Evolutionary conservation across 148 eudicot genomes (phyloP), one percentile per base, ranked within the genome.

Genomic region (Tetragonia tetragonoides): DNA sequence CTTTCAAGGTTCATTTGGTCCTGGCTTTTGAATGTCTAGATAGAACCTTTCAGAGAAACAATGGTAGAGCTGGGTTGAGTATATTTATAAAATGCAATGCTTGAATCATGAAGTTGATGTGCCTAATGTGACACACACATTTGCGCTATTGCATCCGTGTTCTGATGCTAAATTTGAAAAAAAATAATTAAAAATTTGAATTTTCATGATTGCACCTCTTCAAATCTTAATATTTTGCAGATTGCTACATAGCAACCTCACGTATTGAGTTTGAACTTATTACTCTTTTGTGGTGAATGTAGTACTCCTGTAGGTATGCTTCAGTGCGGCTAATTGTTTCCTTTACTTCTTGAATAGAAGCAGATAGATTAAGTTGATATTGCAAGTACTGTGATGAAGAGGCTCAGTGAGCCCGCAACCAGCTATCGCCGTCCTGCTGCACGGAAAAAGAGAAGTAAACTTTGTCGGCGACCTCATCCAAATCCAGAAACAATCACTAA

Each of bases 391-490:
- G n/a, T 17, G 18, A 82, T 82, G 85, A 81, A 82, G 28, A 10
- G 18, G 40, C 72, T 41, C 28, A 51, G 41, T 68, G 72, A 20
- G 42, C 51, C 65, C 60, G 70, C 57, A 61, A 62, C 74, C 59
- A 64, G 59, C 51, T 40, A 72, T 39, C 38, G 76, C 75, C 61
- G 72, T 82, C 54, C 72, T 74, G 70, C 81, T 66, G 77, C 57
- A 46, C 73, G 79, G 81, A 86, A 77, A 74, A 86, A 81, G 79
- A 83, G 88, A 78, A 86, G 88, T 57, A 62, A 74, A 74, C 51
- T 72, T 3, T 64, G 65, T 70, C 78, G 88, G 60, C 88, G 88
- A 65, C 86, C 88, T 46, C 86, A 80, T 67, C 60, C 73, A 76
- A 82, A 83, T 74, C 79, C 83, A 28, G 80, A 78, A 75, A 75